These are phyloP conservation scores for Pleomassaria siparia DNA, from an alignment of 2,329 filamentous ascomycete genomes.

Conservation along the genomic window DNA sequence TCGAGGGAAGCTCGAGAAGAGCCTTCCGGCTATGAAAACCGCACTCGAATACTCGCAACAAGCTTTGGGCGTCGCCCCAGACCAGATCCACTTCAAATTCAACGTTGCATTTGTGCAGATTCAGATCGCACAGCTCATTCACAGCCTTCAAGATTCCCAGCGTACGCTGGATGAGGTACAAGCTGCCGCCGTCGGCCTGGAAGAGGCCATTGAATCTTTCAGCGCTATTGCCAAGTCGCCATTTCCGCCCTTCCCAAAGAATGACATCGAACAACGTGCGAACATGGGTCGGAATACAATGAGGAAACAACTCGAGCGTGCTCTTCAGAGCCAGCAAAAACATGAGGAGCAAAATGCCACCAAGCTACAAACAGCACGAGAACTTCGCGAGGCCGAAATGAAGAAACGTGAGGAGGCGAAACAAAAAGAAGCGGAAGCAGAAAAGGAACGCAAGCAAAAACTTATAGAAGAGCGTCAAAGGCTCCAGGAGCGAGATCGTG, in stretches of 20 bases:
- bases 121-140: slow-evolving; percentile 81
- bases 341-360: slow-evolving; percentile 93
- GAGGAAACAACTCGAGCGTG: slow-evolving; percentile 84
- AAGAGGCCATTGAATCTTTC: slow-evolving; percentile 77
- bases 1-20: slow-evolving; percentile 71
- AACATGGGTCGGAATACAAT: slow-evolving; percentile 98
- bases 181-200: slow-evolving; percentile 75
- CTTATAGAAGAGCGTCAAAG: slow-evolving; percentile 83
- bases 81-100: slow-evolving; percentile 91
- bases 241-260: slow-evolving; percentile 81
- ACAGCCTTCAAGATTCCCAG: slow-evolving; percentile 72
- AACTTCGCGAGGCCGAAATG: slow-evolving; percentile 78
- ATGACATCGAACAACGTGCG: slow-evolving; percentile 89
- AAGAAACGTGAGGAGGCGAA: slow-evolving; percentile 76
- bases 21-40: slow-evolving; percentile 62
- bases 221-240: slow-evolving; percentile 61
- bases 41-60: slow-evolving; percentile 64
- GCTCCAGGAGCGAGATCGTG: slow-evolving; percentile 73
- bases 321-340: slow-evolving; percentile 79
- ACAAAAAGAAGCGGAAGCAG: slow-evolving; percentile 65
- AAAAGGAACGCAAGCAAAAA: slow-evolving; percentile 74
- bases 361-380: slow-evolving; percentile 78
- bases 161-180: slow-evolving; percentile 80
- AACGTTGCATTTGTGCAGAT: slow-evolving; percentile 98
- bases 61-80: slow-evolving; percentile 76